Evolutionary conservation across 2,329 filamentous ascomycete species (phyloP), one percentile per base, ranked within the genome.

Genomic region (Coniochaeta hoffmannii): DNA sequence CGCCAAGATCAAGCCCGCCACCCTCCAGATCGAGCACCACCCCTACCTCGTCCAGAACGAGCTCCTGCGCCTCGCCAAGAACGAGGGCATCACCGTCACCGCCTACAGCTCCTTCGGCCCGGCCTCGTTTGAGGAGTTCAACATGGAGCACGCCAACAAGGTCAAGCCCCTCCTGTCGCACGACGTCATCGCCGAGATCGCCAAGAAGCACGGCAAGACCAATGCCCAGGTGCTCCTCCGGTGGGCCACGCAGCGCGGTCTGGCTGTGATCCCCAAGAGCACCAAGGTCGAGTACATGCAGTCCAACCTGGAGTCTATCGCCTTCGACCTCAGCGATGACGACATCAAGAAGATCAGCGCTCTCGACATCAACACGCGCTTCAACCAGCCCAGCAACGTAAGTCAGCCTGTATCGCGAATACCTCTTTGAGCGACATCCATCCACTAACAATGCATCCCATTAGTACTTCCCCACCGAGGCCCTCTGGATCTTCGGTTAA

Each of bases 1-100:
- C 72, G 88, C 88, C 59, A 83, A 81, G 64, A 82, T 90, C 71
- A 78, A 78, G 46, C 88, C 89, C 9, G 87, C 89, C 36, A 86
- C 87, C 38, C 85, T 94, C 58, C 90, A 95, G 78, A 86, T 95
- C 71, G 90, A 95, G 78, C 89, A 93, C 76, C 90, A 95, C 79
- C 90, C 90, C 26, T 94, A 92, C 80, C 82, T 93, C 57, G 86
- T 88, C 58, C 90, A 95, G 78, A 72, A 77, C 57, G 79, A 84
- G 54, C 81, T 95, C 53, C 70, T 94, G 64, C 75, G 82, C 64
- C 82, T 90, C 53, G 87, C 86, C 64, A 78, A 87, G 75, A 73
- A 76, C 54, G 80, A 90, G 73, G 82, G 83, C 58, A 86, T 95
- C 64, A 77, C 79, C 62, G 80, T 95, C 56, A 94, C 89, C 3